Conservation (phyloP, 2,329 filamentous ascomycete species). For the Rutstroemia sp. region DNA sequence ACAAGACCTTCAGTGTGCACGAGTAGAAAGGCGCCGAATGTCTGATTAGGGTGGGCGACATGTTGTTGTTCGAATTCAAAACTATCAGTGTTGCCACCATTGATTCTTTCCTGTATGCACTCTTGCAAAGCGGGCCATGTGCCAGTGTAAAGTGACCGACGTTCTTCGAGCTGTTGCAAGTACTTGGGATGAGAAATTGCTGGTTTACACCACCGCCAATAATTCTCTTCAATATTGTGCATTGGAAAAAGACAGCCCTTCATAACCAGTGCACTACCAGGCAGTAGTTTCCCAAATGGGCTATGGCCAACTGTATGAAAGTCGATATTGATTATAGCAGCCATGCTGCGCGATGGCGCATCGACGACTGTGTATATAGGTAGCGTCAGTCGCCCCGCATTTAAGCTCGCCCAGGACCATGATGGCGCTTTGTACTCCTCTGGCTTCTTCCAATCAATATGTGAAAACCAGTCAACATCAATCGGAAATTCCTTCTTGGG, state of each 20-base stretch:
- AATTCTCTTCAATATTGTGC: not conserved
- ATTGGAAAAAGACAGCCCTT: conserved; percentile 2
- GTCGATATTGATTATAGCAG: conserved; percentile 5
- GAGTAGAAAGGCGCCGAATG: conserved; percentile 10
- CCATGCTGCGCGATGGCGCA: conserved; percentile 3
- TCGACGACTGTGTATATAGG: not conserved
- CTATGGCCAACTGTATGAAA: not conserved
- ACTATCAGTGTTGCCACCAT: not conserved
- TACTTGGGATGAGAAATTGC: not conserved
- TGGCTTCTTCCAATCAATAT: conserved; percentile 7
- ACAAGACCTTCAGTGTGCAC: conserved; percentile 5
- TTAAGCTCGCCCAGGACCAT: conserved; percentile 13
- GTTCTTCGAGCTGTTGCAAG: not conserved
- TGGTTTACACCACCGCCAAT: conserved; percentile 4
- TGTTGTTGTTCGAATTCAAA: conserved; percentile 16
- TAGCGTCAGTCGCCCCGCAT: conserved; percentile 7
- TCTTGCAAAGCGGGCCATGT: conserved; percentile 5
- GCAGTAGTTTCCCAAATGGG: conserved; percentile 3
- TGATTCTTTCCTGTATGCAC: conserved; percentile 6
- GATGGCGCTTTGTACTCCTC: conserved; percentile 10
- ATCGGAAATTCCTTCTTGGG: not conserved
- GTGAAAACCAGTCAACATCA: not conserved
- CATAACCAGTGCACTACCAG: conserved; percentile 1
- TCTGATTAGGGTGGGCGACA: conserved; percentile 10
- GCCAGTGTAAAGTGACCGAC: not conserved